phyloP scores from a whole-genome alignment of 164 flowering plant genomes.

The Tetracentron sinense region DNA sequence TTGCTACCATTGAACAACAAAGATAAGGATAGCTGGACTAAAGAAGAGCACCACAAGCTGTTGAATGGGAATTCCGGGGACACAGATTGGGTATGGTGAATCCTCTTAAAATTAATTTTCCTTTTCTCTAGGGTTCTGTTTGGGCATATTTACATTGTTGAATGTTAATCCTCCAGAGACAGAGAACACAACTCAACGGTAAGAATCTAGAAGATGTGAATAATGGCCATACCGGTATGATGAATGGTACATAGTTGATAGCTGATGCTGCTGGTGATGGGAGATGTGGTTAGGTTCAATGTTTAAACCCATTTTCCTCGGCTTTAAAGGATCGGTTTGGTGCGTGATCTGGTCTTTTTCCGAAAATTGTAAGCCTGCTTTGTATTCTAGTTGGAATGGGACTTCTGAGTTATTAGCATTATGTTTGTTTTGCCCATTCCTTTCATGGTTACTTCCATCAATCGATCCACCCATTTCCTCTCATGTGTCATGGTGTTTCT shows the following conservation, averaged over 20 bases:
- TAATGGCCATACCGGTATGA: conserved; percentile 44
- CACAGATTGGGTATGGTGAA: conserved; percentile 64
- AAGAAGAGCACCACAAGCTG: conserved; percentile 78
- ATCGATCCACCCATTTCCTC: too few species aligned
- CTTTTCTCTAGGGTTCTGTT: background rate
- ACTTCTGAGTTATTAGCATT: too few species aligned
- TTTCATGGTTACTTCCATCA: too few species aligned
- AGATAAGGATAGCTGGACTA: conserved; percentile 59
- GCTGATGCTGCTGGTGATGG: too few species aligned
- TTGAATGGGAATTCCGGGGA: conserved; percentile 84
- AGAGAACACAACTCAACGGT: conserved; percentile 69
- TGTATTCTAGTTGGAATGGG: too few species aligned
- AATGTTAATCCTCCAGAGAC: conserved; percentile 47
- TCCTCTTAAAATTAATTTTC: background rate
- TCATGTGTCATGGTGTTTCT: too few species aligned
- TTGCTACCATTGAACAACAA: conserved; percentile 62
- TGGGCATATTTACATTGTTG: background rate
- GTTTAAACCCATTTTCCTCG: background rate
- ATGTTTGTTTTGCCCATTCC: too few species aligned
- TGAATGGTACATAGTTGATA: conserved; percentile 49
- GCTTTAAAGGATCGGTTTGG: background rate
- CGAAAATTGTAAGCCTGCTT: too few species aligned
- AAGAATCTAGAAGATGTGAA: conserved; percentile 63
- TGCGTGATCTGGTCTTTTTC: too few species aligned
- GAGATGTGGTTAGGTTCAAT: too few species aligned